These are phyloP conservation scores for Pseudogymnoascus sp. DNA, from an alignment of 2,329 filamentous ascomycete species.

Conservation along the genomic window DNA sequence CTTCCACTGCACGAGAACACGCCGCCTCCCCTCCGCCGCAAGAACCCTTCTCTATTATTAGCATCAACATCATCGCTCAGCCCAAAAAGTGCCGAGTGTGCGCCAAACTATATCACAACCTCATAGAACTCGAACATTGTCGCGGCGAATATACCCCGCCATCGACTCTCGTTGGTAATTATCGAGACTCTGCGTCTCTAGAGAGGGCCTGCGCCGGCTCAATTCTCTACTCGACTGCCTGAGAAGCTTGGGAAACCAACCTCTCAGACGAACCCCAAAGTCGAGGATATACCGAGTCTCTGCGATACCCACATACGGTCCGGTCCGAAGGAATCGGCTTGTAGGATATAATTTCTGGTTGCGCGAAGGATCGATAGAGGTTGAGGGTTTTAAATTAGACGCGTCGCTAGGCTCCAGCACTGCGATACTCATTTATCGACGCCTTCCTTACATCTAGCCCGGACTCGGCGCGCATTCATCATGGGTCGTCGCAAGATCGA, in stretches of 20 bases:
- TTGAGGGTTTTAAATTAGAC: constrained; percentile 1
- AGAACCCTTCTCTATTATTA: constrained; percentile 12
- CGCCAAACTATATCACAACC: constrained; percentile 8
- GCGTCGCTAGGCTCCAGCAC: neutral
- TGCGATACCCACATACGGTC: neutral
- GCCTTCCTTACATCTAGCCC: neutral
- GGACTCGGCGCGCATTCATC: constrained; percentile 29
- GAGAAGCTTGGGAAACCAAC: constrained; percentile 1
- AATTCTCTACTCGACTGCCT: constrained; percentile 7
- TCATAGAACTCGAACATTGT: constrained; percentile 4
- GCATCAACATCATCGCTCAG: constrained; percentile 10
- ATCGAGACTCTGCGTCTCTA: constrained; percentile 2
- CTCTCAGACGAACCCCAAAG: neutral
- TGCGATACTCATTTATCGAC: neutral
- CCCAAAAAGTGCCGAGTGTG: constrained; percentile 4
- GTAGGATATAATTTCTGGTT: constrained; percentile 3
- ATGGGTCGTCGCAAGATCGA: constrained; percentile 99
- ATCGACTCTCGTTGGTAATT: constrained; percentile 6
- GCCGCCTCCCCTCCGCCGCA: constrained; percentile 6
- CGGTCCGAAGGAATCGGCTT: neutral
- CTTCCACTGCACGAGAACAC: constrained; percentile 7
- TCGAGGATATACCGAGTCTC: constrained; percentile 7
- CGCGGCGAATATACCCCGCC: constrained; percentile 1
- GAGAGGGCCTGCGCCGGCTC: constrained; percentile 2
- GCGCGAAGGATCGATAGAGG: constrained; percentile 7